Evolutionary conservation across 495 filamentous ascomycete genomes (phyloP).

Genomic region (Neurospora sp.): DNA sequence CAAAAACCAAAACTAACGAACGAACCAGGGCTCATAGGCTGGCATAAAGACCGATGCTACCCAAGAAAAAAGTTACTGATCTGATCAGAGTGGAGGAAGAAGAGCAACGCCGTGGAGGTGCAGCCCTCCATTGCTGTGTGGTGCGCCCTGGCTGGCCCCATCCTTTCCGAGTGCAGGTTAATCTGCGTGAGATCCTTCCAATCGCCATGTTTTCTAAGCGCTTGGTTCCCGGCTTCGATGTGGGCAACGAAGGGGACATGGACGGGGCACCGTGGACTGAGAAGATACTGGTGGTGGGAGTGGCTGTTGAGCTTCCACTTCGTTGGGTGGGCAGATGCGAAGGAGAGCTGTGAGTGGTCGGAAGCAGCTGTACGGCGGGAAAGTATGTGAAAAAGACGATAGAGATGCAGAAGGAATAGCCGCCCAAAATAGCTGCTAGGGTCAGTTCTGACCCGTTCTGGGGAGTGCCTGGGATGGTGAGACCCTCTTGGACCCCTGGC

Average conservation of each 20-base stretch:
- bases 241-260: background rate
- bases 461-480: background rate
- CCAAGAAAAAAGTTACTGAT: background rate
- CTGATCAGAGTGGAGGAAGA: background rate
- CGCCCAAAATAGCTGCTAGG: conserved; percentile 19
- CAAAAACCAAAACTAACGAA: background rate
- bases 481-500: background rate
- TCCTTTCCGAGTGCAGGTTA: background rate
- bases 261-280: background rate
- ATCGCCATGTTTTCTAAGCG: background rate
- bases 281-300: background rate
- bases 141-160: background rate
- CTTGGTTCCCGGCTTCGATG: background rate
- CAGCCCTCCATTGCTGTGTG: background rate
- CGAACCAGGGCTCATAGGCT: background rate
- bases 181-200: background rate
- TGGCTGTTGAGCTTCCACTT: background rate
- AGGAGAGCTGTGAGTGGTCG: conserved; percentile 11
- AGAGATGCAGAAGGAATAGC: conserved; percentile 8
- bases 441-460: background rate
- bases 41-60: background rate
- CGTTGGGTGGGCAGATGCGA: background rate
- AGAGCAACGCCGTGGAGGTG: background rate
- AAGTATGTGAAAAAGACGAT: background rate
- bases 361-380: conserved; percentile 5